A percentile compares a stretch with the other conserved stretches of the same genome.
phyloP scores from a whole-genome alignment of 805 yeast genomes.

The Scheffersomyces coipomensis region DNA sequence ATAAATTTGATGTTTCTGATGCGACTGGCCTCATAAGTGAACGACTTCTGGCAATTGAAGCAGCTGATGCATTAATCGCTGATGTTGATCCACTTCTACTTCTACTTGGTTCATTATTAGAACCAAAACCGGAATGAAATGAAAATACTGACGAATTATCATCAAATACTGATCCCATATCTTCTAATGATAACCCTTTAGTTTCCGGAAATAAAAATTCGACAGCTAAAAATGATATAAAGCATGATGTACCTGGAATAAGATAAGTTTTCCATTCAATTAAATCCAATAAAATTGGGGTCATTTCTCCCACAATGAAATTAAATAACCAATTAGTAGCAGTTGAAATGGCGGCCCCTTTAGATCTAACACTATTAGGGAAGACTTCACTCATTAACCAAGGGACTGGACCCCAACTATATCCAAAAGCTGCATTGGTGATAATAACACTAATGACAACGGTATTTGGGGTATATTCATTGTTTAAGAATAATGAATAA shows the following conservation, averaged over 20 bases:
- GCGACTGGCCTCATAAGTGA: constrained; percentile 27
- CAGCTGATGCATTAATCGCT: constrained; percentile 30
- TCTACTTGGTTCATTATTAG: constrained; percentile 2
- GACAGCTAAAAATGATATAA: constrained; percentile 70
- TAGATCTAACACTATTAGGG: constrained; percentile 80
- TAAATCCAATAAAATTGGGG: constrained; percentile 76
- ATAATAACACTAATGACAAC: constrained; percentile 78
- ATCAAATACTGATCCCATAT: constrained; percentile 88
- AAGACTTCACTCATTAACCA: constrained; percentile 90
- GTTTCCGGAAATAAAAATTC: constrained; percentile 82
- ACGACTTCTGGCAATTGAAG: constrained; percentile 44
- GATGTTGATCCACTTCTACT: constrained; percentile 14
- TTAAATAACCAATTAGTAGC: constrained; percentile 94
- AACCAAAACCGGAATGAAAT: constrained; percentile 31
- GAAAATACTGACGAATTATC: constrained; percentile 47
- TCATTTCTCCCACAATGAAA: constrained; percentile 87
- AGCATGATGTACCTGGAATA: constrained; percentile 77
- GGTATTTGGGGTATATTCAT: constrained; percentile 55
- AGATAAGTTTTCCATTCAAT: constrained; percentile 81
- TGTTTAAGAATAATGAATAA: constrained; percentile 39
- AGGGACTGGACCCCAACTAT: constrained; percentile 93
- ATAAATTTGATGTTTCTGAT: background rate
- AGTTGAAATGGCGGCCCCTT: constrained; percentile 87
- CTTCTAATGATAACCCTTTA: constrained; percentile 83
- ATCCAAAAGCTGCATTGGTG: constrained; percentile 83